phyloP scores from a whole-genome alignment of 805 yeast genomes.

The Priceomyces medius region DNA sequence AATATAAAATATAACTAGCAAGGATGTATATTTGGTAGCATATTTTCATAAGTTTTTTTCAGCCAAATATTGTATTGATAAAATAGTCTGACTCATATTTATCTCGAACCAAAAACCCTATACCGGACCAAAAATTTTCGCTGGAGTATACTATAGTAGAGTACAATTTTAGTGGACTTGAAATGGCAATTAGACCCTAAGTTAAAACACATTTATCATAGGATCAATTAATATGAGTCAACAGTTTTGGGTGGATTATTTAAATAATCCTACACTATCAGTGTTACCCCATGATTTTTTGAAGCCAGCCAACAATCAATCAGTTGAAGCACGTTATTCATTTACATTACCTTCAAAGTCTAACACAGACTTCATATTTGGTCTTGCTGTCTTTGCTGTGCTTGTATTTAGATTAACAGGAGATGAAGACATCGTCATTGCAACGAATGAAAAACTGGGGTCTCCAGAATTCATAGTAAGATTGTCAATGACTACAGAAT shows the following conservation, averaged over 20 bases:
- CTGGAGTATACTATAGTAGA: background rate
- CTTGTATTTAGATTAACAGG: conserved; percentile 82
- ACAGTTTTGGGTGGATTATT: conserved; percentile 56
- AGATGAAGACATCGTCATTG: conserved; percentile 89
- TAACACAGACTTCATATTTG: conserved; percentile 43
- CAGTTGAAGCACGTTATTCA: conserved; percentile 57
- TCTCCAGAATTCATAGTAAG: conserved; percentile 59
- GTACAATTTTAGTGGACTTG: background rate
- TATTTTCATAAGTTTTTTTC: no score
- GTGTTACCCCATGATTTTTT: conserved; percentile 86
- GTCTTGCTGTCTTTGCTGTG: conserved; percentile 66
- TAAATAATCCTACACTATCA: conserved; percentile 81
- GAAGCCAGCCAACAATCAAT: conserved; percentile 67
- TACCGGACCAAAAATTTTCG: conserved; percentile 5
- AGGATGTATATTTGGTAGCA: no score
- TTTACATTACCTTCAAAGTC: conserved; percentile 10
- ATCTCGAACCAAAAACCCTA: no score
- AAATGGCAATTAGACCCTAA: background rate
- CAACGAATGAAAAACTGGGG: conserved; percentile 48
- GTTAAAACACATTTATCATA: background rate
- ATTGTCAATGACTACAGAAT: conserved; percentile 53
- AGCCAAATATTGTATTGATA: no score
- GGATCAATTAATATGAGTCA: conserved; percentile 3
- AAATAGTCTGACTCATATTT: no score
- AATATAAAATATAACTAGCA: no score